Base-by-base conservation (phyloP, 176 grass and related monocot species). In the Eragrostis curvula region DNA sequence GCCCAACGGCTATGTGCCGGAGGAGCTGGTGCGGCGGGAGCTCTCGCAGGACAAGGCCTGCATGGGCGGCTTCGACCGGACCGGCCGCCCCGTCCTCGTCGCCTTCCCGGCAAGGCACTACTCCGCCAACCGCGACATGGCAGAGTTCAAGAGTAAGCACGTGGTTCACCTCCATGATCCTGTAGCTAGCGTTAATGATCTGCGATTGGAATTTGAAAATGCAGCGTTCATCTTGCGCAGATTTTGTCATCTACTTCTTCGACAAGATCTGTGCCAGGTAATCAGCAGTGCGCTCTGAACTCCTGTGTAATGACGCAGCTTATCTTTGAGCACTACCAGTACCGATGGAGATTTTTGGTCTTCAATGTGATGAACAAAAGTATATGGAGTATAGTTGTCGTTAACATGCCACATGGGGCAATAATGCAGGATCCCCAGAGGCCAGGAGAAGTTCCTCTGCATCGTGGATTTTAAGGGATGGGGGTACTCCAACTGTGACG, bases 211-310 rank as follows among this genome's bases (percentile, higher is more conserved):
- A 14, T 16, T 64, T 56, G 8, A 56, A 0, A 14, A 29, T 29
- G 24, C 28, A 32, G 60, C 27, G 1, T 20, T 23, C 56, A 6
- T n/a, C 23, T 49, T 73, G 8, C 81, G 24, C 88, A 98, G 96
- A 80, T 47, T 88, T 88, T 72, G 49, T 89, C 2, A 42, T 81
- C 39, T 95, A 98, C 50, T 24, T 79, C n/a, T 80, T 98, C 2
- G 90, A 98, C 53, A 95, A 87, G 79, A 62, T 91, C 14, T 95
- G 88, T 58, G 41, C 75, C 15, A 95, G 91, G 94, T 97, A 90
- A 77, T 28, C 12, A n/a, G 32, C 12, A 20, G 13, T 48, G 14
- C 5, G 39, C 74, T 17, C 24, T 70, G 65, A 53, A 73, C 16
- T 39, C 36, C 9, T 73, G 17, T 3, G 12, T 23, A 57, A 32